Percentiles rank a stretch among this genome's conserved stretches.
These are phyloP conservation scores for Teratosphaeria gauchensis DNA, from an alignment of 2,329 filamentous ascomycete genomes.

Conservation along the genomic window DNA sequence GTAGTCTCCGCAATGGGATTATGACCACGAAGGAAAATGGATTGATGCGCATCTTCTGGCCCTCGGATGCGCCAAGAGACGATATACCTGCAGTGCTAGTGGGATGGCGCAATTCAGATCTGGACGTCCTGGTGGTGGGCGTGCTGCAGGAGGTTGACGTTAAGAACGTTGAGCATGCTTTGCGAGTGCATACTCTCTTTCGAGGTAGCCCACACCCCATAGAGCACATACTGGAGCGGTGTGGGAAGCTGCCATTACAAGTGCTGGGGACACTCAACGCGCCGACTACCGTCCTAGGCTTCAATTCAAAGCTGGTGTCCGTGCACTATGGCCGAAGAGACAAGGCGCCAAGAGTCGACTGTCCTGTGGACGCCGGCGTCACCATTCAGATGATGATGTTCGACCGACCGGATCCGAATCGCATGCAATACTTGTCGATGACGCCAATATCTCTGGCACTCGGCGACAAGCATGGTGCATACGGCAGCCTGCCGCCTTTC, in stretches of 20 bases:
- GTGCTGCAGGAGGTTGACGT: slow-evolving; percentile 85
- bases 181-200: slow-evolving; percentile 74
- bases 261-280: slow-evolving; percentile 78
- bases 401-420: slow-evolving; percentile 69
- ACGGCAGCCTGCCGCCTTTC: slow-evolving; percentile 29
- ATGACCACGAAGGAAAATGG: slow-evolving; percentile 60
- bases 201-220: slow-evolving; percentile 73
- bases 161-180: slow-evolving; percentile 74
- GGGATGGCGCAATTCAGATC: slow-evolving; percentile 86
- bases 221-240: slow-evolving; percentile 71
- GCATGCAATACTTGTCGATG: slow-evolving; percentile 95
- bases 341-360: slow-evolving; percentile 62
- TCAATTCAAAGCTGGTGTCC: slow-evolving; percentile 62
- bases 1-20: slow-evolving; percentile 40
- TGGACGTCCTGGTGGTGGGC: slow-evolving; percentile 83
- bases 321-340: slow-evolving; percentile 43
- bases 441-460: slow-evolving; percentile 80
- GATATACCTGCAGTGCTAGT: slow-evolving; percentile 75
- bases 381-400: slow-evolving; percentile 85
- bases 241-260: slow-evolving; percentile 71
- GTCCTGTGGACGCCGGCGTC: slow-evolving; percentile 52
- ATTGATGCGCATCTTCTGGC: slow-evolving; percentile 98
- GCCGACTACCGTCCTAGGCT: slow-evolving; percentile 34
- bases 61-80: slow-evolving; percentile 64
- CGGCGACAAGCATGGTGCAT: slow-evolving; percentile 53